Evolutionary conservation across 352 stramenopile species (phyloP), one percentile per base, ranked within the genome.

Genomic region (Hyaloperonospora arabidopsidis): DNA sequence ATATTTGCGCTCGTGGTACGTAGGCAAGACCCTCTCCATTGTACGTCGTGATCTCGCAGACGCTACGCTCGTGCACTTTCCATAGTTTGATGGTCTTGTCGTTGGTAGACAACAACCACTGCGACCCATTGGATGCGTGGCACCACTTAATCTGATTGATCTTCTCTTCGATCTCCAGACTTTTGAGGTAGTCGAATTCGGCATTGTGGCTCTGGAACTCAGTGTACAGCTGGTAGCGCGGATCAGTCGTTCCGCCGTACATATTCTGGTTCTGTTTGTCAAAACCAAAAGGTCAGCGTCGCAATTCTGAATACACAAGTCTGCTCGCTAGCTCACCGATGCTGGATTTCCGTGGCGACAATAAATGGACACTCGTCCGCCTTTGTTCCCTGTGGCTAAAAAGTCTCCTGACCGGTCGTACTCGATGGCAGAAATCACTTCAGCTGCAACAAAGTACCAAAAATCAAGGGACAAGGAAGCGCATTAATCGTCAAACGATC

Each of bases 151-250:
- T 98, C 46, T 97, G 78, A 68, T 98, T 98, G 65, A 98, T 98
- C 57, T 98, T 98, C 62, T 98, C 93, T 59, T 98, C 93, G 57
- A 98, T 98, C 55, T 98, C 95, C 5, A 98, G 76, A 55, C 86
- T 97, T 66, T 98, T 98, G 39, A 98, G 73, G 75, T 98, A 98
- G 72, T 98, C 95, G 59, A 98, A 98, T 67, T 98, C 95, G n/a
- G 89, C 72, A 34, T 95, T 96, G 72, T 98, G 95, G 65, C 89
- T 97, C 72, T 98, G 90, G 58, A 93, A 97, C 61, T 96, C 95
- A n/a, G 87, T 87, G 72, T 96, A 98, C 49, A 87, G 57, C 6
- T 73, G 54, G 49, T 87, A 86, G 51, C 74, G 70, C 19, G 74
- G 55, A 34, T 74, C 61, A 28, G 60, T 67, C 11, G 54, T 46